Conservation (phyloP, 495 filamentous ascomycete species). For the Lasiosphaeris hirsuta region DNA sequence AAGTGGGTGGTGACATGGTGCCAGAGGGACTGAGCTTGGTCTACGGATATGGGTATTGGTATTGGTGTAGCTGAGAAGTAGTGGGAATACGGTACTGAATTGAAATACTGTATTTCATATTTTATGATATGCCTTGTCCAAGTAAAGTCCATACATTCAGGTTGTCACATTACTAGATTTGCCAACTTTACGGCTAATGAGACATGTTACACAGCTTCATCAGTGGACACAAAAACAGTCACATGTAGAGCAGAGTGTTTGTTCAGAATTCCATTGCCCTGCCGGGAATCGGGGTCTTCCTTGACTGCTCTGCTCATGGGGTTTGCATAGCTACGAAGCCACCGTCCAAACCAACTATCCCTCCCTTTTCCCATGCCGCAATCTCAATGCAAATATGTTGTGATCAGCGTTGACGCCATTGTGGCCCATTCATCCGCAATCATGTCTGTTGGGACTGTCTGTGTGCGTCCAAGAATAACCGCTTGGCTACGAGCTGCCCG, state of each 20-base stretch:
- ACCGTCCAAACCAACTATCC: slow-evolving; percentile 23
- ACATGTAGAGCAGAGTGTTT: background rate
- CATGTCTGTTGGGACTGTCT: slow-evolving; percentile 19
- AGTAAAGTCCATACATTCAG: too few species aligned
- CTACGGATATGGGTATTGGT: too few species aligned
- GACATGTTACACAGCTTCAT: background rate
- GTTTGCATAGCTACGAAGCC: slow-evolving; percentile 22
- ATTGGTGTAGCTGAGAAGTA: too few species aligned
- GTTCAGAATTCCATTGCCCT: slow-evolving; percentile 25
- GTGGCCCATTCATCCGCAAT: slow-evolving; percentile 33
- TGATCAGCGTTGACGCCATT: slow-evolving; percentile 36
- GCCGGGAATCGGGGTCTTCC: slow-evolving; percentile 24
- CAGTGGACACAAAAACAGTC: background rate
- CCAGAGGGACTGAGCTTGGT: too few species aligned
- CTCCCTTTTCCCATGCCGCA: slow-evolving; percentile 32
- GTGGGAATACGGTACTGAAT: too few species aligned
- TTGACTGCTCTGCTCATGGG: slow-evolving; percentile 23
- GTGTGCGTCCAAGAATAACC: slow-evolving; percentile 20
- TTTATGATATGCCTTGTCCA: too few species aligned
- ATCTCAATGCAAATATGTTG: slow-evolving; percentile 33
- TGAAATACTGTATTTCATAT: too few species aligned
- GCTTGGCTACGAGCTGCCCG: slow-evolving; percentile 3
- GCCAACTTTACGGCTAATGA: too few species aligned
- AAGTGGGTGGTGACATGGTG: too few species aligned
- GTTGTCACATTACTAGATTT: too few species aligned